Evolutionary conservation across 1,284 basidiomycete genomes (phyloP).

Genomic region (Trichosporon sp.): DNA sequence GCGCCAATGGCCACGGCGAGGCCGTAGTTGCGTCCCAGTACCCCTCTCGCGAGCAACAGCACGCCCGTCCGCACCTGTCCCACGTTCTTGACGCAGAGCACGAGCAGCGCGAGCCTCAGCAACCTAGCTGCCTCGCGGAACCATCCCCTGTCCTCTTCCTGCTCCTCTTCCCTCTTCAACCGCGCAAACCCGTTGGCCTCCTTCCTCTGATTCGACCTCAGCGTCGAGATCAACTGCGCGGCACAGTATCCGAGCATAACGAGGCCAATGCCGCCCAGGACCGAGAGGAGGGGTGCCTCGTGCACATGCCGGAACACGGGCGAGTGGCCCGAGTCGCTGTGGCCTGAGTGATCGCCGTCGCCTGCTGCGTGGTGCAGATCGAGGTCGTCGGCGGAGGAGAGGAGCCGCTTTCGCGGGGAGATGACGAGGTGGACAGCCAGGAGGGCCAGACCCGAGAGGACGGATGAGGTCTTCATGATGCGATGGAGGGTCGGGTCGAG

Average conservation of each 20-base stretch:
- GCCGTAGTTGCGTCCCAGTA: not conserved
- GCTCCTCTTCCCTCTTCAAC: not conserved
- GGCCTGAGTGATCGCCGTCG: not conserved
- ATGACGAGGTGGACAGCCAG: not conserved
- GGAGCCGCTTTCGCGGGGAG: not conserved
- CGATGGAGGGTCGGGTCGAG: too few species aligned
- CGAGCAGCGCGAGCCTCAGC: not conserved
- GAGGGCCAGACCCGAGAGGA: not conserved
- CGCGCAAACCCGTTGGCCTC: not conserved
- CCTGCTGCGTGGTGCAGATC: conserved; percentile 7
- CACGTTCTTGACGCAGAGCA: not conserved
- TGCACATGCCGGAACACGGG: conserved; percentile 1
- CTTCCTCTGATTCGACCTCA: not conserved
- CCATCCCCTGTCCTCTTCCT: not conserved
- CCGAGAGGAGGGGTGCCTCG: conserved; percentile 2
- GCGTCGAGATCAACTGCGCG: not conserved
- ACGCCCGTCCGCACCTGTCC: not conserved
- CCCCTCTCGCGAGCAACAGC: not conserved
- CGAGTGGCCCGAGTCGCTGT: not conserved
- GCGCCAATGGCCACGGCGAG: not conserved
- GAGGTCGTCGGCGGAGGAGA: conserved; percentile 10
- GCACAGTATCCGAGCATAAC: not conserved
- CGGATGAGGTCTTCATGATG: not conserved
- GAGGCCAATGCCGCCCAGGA: not conserved
- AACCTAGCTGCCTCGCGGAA: not conserved